phyloP scores from a whole-genome alignment of 2,329 filamentous ascomycete genomes.

The Xylaria sp. region DNA sequence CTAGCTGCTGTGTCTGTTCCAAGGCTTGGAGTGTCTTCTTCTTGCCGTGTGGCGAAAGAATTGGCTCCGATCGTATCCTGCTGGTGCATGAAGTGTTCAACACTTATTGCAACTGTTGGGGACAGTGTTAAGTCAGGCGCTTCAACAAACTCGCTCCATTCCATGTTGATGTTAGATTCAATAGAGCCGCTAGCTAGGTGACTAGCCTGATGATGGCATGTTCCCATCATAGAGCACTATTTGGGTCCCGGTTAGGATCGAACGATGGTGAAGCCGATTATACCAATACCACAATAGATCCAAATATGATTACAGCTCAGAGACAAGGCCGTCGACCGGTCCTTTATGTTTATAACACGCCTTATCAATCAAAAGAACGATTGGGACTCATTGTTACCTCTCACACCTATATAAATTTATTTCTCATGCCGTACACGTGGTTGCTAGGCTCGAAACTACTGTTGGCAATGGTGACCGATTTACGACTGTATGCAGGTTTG shows the following conservation, averaged over 20 bases:
- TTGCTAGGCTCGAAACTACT: too few species aligned
- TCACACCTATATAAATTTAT: conserved; percentile 7
- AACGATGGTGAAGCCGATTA: not conserved
- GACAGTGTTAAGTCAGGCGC: not conserved
- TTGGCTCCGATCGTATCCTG: not conserved
- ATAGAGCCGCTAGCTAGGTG: not conserved
- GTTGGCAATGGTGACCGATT: not conserved
- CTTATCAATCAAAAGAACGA: not conserved
- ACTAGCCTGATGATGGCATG: not conserved
- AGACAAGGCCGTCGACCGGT: not conserved
- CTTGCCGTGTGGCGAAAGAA: not conserved
- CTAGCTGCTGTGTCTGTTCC: not conserved
- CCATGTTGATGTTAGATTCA: not conserved
- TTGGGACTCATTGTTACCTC: not conserved
- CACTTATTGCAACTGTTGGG: not conserved
- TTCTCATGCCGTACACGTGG: not conserved
- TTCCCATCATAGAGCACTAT: not conserved
- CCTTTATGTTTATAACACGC: not conserved
- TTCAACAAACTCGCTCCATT: not conserved
- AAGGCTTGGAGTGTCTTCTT: not conserved
- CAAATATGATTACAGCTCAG: not conserved
- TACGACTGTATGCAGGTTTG: not conserved
- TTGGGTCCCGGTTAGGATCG: not conserved
- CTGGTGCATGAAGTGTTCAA: not conserved
- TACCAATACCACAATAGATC: not conserved